Conservation (phyloP, 495 filamentous ascomycete species). For the Paragyromitra xinjiangensis region DNA sequence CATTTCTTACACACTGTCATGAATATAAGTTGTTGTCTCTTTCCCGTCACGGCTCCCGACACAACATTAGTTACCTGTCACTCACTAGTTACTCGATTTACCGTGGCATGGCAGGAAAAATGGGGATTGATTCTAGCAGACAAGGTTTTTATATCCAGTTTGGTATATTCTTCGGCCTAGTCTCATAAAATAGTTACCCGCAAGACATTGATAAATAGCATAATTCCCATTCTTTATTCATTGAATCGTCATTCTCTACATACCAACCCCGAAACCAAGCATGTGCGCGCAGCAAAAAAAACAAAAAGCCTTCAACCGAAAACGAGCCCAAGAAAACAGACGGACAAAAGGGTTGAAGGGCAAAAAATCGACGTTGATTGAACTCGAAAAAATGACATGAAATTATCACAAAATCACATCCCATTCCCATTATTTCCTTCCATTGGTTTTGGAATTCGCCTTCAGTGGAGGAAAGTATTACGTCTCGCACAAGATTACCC, state of each 20-base stretch:
- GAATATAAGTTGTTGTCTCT: not conserved
- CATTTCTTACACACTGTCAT: not conserved
- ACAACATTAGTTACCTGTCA: not conserved
- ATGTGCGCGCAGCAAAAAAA: conserved; percentile 36
- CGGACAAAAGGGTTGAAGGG: conserved; percentile 27
- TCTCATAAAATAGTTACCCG: not conserved
- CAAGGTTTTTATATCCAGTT: not conserved
- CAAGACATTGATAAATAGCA: conserved; percentile 18
- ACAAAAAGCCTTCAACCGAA: conserved; percentile 52
- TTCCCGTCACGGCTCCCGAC: not conserved
- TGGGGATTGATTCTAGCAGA: not conserved
- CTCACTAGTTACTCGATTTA: not conserved
- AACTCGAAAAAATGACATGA: conserved; percentile 49
- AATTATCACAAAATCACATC: conserved; percentile 48
- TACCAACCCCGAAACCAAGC: conserved; percentile 32
- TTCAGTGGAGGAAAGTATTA: conserved; percentile 31
- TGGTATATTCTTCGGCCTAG: not conserved
- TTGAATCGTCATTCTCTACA: conserved; percentile 50
- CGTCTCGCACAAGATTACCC: conserved; percentile 53
- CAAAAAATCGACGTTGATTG: conserved; percentile 41
- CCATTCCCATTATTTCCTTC: conserved; percentile 42
- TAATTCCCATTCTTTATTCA: conserved; percentile 46
- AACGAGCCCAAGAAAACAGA: conserved; percentile 51
- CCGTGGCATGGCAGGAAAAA: not conserved
- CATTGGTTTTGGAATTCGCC: conserved; percentile 35